Evolutionary conservation across 345 rosid genomes (phyloP).

Genomic region (Capsella bursapastoris): DNA sequence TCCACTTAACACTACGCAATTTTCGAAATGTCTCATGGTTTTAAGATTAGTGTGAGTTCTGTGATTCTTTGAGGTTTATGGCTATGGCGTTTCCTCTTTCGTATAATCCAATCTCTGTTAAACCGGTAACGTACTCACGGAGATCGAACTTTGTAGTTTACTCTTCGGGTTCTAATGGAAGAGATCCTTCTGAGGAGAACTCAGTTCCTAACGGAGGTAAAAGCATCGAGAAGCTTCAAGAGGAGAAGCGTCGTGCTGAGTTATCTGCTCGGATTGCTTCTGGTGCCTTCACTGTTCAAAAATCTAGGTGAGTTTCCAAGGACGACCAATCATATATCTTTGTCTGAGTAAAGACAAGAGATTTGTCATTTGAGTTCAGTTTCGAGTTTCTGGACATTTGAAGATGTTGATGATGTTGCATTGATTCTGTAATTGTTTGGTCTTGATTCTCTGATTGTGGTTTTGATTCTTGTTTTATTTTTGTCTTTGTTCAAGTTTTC

Average conservation of each 20-base stretch:
- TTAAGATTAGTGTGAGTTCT: background rate
- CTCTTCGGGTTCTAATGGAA: slow-evolving; percentile 67
- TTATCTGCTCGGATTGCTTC: slow-evolving; percentile 83
- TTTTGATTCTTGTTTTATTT: slow-evolving; percentile 3
- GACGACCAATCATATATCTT: too few relatives aligned
- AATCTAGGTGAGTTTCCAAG: slow-evolving; percentile 55
- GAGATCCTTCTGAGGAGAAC: slow-evolving; percentile 52
- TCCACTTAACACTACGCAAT: background rate
- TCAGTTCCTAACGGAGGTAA: slow-evolving; percentile 48
- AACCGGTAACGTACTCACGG: slow-evolving; percentile 39
- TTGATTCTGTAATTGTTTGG: slow-evolving; percentile 7
- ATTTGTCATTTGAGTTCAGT: background rate
- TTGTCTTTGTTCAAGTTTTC: slow-evolving; percentile 53
- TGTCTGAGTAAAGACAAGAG: background rate
- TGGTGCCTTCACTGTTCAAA: slow-evolving; percentile 73
- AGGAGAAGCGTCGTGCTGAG: slow-evolving; percentile 75
- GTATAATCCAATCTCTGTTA: slow-evolving; percentile 27
- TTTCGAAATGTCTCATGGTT: background rate
- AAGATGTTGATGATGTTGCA: background rate
- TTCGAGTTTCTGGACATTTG: background rate
- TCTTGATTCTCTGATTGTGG: background rate
- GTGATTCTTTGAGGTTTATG: slow-evolving; percentile 16
- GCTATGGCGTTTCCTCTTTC: slow-evolving; percentile 45
- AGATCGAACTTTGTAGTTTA: slow-evolving; percentile 42
- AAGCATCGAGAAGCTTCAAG: slow-evolving; percentile 53